phyloP scores from a whole-genome alignment of 345 rosid species.

The Syzygium aromaticum region DNA sequence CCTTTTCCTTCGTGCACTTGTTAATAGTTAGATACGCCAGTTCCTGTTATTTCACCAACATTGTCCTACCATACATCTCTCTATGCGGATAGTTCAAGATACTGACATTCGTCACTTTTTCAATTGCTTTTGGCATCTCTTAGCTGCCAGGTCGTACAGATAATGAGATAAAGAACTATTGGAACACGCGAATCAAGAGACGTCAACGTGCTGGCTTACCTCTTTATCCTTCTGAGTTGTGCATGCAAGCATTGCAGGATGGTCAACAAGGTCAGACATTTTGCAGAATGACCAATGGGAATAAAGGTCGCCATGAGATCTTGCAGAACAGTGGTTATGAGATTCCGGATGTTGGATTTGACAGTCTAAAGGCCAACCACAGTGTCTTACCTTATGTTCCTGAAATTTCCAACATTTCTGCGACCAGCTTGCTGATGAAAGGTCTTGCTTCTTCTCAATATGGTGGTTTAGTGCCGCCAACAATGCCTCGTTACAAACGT shows the following conservation, averaged over 20 bases:
- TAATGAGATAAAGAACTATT: constrained; percentile 97
- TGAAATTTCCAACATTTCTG: constrained; percentile 50
- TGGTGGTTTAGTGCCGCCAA: constrained; percentile 43
- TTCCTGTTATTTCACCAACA: neutral
- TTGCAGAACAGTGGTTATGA: constrained; percentile 44
- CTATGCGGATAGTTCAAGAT: neutral
- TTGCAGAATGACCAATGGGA: constrained; percentile 19
- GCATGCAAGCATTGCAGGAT: constrained; percentile 52
- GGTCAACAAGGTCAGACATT: constrained; percentile 34
- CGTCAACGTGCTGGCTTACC: constrained; percentile 95
- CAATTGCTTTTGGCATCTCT: constrained; percentile 1
- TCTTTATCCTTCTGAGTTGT: constrained; percentile 81
- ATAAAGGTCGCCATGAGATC: constrained; percentile 47
- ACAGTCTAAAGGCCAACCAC: constrained; percentile 47
- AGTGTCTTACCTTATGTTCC: constrained; percentile 47
- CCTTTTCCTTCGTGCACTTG: neutral
- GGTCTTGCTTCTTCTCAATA: constrained; percentile 50
- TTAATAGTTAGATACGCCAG: neutral
- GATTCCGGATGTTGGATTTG: constrained; percentile 61
- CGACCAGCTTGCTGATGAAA: constrained; percentile 52
- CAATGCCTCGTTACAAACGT: constrained; percentile 48
- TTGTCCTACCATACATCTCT: neutral
- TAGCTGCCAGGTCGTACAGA: constrained; percentile 99
- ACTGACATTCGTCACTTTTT: neutral
- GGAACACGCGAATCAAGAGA: constrained; percentile 96